Evolutionary conservation across 768 basidiomycete genomes (phyloP), one percentile per base, ranked within the genome.

Genomic region (Leccinum truebloodii): DNA sequence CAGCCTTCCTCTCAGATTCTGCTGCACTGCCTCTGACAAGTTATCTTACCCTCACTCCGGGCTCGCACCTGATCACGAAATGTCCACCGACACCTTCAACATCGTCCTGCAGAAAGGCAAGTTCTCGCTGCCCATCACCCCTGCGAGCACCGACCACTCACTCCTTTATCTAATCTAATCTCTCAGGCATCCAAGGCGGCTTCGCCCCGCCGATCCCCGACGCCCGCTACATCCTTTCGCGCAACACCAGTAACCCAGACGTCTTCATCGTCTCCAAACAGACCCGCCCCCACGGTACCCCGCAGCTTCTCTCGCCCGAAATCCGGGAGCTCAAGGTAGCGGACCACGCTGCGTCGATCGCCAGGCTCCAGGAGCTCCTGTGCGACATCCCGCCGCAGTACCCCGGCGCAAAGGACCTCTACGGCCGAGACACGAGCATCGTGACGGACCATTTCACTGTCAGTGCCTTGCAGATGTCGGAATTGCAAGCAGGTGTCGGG

Each of bases 351-450:
- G 22, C 35, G 0, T n/a, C 41, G 3, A 52, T 69, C 24, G 10
- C 26, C 20, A 14, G 87, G 67, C 79, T 93, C 34, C 76, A 86
- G 39, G 50, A 22, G 5, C 87, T 92, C 71, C 73, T 93, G 84
- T 85, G 67, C 52, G 65, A 1, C 83, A 85, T 30, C 44, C 71
- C 68, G 3, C 10, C 32, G 8, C 70, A 71, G 50, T 65, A 70
- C 34, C 81, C 81, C 0, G 87, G 86, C 2, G 84, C 82, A 50
- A 76, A 88, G 71, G 90, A 93, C 67, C 86, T 92, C 56, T 93
- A 93, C 63, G 86, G 86, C 1, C 62, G 85, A 63, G 79, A 90
- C 70, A 87, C 80, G 9, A 84, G 86, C 71, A 89, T 91, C 61
- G 78, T 75, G 7, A 83, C 55, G 4, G 48, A 60, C 0, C 20